Evolutionary conservation across 768 basidiomycete species (phyloP).

Genomic region (Kwoniella heveanensis): DNA sequence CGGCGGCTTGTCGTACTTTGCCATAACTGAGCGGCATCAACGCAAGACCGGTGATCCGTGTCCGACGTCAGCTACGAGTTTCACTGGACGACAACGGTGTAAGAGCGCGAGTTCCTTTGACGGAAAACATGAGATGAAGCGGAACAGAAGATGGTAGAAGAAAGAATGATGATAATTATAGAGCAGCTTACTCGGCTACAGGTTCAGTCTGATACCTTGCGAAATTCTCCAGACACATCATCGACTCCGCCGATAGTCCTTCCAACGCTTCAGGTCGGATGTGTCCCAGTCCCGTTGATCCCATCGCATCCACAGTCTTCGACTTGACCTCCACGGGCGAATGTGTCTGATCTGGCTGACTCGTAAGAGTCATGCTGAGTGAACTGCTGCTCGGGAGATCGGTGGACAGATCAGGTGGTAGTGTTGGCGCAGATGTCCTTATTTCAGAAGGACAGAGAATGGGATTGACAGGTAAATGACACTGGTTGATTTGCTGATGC

Average conservation of each 20-base stretch:
- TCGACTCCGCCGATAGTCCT: constrained; percentile 37
- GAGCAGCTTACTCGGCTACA: constrained; percentile 44
- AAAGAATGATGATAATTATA: too few relatives aligned
- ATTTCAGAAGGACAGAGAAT: too few relatives aligned
- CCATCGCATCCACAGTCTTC: not conserved
- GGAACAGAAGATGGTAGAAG: not conserved
- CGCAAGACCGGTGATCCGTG: too few relatives aligned
- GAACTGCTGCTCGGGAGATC: too few relatives aligned
- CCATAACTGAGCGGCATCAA: constrained; percentile 21
- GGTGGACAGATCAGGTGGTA: too few relatives aligned
- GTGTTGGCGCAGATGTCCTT: too few relatives aligned
- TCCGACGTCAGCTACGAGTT: not conserved
- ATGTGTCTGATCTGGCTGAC: not conserved
- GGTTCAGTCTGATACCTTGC: constrained; percentile 27
- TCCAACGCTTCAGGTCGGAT: constrained; percentile 10
- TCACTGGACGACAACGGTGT: too few relatives aligned
- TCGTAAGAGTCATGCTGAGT: not conserved
- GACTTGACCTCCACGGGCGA: not conserved
- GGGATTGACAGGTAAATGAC: too few relatives aligned
- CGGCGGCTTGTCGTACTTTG: constrained; percentile 66
- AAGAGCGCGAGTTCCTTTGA: too few relatives aligned
- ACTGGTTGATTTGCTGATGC: too few relatives aligned
- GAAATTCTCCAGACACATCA: constrained; percentile 36
- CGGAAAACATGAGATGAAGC: not conserved
- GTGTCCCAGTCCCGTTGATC: not conserved